phyloP scores from a whole-genome alignment of 2,329 filamentous ascomycete species.

The Xylariaceae sp. region DNA sequence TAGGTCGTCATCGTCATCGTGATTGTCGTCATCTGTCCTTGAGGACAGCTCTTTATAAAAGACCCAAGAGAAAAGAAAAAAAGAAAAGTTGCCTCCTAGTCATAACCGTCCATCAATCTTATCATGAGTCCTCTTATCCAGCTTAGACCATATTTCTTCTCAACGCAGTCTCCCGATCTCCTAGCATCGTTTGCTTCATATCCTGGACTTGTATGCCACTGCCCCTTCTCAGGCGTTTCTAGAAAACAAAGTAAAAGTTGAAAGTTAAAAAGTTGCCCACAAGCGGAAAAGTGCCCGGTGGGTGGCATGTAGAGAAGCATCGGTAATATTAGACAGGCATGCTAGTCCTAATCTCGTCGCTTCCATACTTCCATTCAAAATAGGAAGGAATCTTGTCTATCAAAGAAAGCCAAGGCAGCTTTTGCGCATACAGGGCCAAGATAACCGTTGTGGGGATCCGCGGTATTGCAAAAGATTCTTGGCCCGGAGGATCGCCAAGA shows the following conservation, averaged over 20 bases:
- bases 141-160: conserved; percentile 6
- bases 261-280: conserved; percentile 4
- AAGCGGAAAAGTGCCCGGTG: not conserved
- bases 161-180: conserved; percentile 11
- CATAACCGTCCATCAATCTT: conserved; percentile 16
- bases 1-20: conserved; percentile 37
- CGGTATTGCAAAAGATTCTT: conserved; percentile 11
- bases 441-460: conserved; percentile 7
- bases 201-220: conserved; percentile 6
- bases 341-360: conserved; percentile 21
- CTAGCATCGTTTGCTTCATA: conserved; percentile 1
- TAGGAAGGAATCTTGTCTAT: conserved; percentile 22
- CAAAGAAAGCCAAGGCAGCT: conserved; percentile 1
- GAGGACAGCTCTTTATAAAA: conserved; percentile 38
- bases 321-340: conserved; percentile 4
- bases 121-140: conserved; percentile 15
- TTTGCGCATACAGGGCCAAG: conserved; percentile 7
- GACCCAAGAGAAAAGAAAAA: conserved; percentile 4
- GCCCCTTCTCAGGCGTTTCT: not conserved
- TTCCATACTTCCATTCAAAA: conserved; percentile 8
- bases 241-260: not conserved
- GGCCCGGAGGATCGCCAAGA: conserved; percentile 5
- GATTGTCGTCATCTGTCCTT: conserved; percentile 37
- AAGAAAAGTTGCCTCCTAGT: conserved; percentile 16
- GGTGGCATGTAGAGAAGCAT: not conserved